Evolutionary conservation across 192 early-diverging fungal species (phyloP).

Genomic region (Rhizophlyctis rosea): DNA sequence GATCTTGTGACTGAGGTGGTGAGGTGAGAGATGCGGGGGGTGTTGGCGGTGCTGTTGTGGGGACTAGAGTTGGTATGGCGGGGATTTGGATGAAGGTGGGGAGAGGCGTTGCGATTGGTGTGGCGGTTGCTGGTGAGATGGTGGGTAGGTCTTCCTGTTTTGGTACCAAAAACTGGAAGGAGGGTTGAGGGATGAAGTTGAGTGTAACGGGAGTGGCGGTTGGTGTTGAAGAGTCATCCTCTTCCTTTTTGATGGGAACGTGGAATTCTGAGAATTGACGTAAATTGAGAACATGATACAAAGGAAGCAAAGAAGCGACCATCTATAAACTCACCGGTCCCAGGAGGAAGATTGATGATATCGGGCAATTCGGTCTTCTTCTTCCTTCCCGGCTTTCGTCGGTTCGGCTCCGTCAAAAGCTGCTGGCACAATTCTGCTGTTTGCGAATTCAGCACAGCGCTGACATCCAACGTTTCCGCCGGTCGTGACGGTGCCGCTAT

Average conservation of each 20-base stretch:
- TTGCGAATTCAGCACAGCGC: constrained; percentile 14
- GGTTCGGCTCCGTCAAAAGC: constrained; percentile 22
- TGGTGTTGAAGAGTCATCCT: constrained; percentile 9
- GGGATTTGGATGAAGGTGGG: no score
- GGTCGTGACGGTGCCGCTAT: neutral
- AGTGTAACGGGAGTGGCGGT: constrained; percentile 5
- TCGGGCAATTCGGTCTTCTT: constrained; percentile 9
- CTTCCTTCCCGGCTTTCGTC: constrained; percentile 30
- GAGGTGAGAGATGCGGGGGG: no score
- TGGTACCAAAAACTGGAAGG: constrained; percentile 29
- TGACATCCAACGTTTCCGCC: constrained; percentile 1
- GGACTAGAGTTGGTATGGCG: no score
- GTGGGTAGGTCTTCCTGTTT: constrained; percentile 39
- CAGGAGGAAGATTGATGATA: no score
- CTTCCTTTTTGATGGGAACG: constrained; percentile 8
- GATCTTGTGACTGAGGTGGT: no score
- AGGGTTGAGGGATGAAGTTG: neutral
- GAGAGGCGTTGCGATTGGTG: no score
- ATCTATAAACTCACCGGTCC: no score
- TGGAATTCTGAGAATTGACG: neutral
- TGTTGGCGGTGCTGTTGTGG: no score
- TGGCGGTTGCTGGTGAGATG: no score
- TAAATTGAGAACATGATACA: constrained; percentile 33
- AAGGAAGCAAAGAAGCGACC: no score
- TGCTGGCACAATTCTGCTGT: constrained; percentile 8